Conservation (phyloP, 2,329 filamentous ascomycete species). For the Diaporthe sp. region DNA sequence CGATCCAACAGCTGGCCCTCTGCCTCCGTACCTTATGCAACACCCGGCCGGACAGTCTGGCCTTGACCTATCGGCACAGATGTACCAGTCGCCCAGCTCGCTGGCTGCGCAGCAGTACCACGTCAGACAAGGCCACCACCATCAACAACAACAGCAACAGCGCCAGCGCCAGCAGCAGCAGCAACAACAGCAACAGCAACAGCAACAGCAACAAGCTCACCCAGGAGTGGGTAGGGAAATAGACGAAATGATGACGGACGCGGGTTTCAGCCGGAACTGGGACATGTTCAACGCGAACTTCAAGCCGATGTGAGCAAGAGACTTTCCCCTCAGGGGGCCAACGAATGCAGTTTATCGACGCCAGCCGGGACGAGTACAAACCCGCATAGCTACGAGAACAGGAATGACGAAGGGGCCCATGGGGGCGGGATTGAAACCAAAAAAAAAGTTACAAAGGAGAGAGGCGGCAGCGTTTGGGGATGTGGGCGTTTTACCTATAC, state of each 20-base stretch:
- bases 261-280: slow-evolving; percentile 62
- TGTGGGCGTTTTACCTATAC: background rate
- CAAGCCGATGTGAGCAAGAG: slow-evolving; percentile 39
- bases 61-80: slow-evolving; percentile 58
- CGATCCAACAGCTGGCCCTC: slow-evolving; percentile 64
- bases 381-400: slow-evolving; percentile 19
- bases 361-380: background rate
- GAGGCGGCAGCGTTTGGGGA: background rate
- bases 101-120: slow-evolving; percentile 54
- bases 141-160: slow-evolving; percentile 47
- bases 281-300: slow-evolving; percentile 57
- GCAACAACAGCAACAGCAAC: slow-evolving; percentile 43
- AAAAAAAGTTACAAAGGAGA: background rate
- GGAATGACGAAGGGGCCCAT: background rate
- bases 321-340: background rate
- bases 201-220: slow-evolving; percentile 48
- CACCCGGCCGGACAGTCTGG: slow-evolving; percentile 56
- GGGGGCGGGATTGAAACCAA: background rate
- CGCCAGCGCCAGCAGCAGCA: slow-evolving; percentile 45
- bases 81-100: slow-evolving; percentile 61
- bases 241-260: slow-evolving; percentile 65
- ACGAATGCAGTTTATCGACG: slow-evolving; percentile 12
- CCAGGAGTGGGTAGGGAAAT: slow-evolving; percentile 58
- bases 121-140: slow-evolving; percentile 48
- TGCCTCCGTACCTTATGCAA: slow-evolving; percentile 80